These are phyloP conservation scores for Paramyrothecium roridum DNA, from an alignment of 2,329 filamentous ascomycete species.

Conservation along the genomic window DNA sequence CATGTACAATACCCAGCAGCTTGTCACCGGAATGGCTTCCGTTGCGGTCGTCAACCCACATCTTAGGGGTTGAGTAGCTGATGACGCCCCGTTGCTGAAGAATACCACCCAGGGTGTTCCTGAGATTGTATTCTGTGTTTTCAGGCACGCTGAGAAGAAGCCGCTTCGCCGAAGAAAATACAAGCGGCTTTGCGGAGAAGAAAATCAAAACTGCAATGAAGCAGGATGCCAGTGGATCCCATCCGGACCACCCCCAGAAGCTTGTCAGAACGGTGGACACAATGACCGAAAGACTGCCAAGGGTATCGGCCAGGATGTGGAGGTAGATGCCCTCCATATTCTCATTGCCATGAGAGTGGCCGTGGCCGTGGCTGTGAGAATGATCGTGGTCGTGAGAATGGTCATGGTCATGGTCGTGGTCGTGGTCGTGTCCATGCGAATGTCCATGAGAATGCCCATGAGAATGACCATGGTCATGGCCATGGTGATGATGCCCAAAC, in stretches of 20 bases:
- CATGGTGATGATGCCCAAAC: slow-evolving; percentile 67
- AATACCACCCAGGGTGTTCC: slow-evolving; percentile 81
- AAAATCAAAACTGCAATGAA: slow-evolving; percentile 93
- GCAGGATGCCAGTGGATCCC: slow-evolving; percentile 91
- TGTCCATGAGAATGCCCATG: slow-evolving; percentile 20
- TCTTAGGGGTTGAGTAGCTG: slow-evolving; percentile 81
- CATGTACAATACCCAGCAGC: slow-evolving; percentile 81
- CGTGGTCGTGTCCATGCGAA: slow-evolving; percentile 37
- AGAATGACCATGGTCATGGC: slow-evolving; percentile 32
- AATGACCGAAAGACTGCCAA: slow-evolving; percentile 92
- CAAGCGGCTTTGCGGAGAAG: slow-evolving; percentile 83
- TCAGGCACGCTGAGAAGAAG: slow-evolving; percentile 82
- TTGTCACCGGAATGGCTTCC: slow-evolving; percentile 41
- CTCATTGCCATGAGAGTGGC: slow-evolving; percentile 72
- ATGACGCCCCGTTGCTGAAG: slow-evolving; percentile 79
- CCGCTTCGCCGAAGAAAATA: slow-evolving; percentile 78
- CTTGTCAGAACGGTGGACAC: slow-evolving; percentile 86
- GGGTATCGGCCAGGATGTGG: slow-evolving; percentile 89
- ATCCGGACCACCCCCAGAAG: slow-evolving; percentile 85
- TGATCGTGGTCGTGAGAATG: slow-evolving; percentile 36
- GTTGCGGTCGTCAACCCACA: slow-evolving; percentile 80
- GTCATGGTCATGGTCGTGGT: slow-evolving; percentile 36
- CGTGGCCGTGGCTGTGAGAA: slow-evolving; percentile 30
- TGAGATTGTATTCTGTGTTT: slow-evolving; percentile 81
- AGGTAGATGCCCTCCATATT: slow-evolving; percentile 98